These are phyloP conservation scores for Aphanocladium album DNA, from an alignment of 2,329 filamentous ascomycete species.

Conservation along the genomic window DNA sequence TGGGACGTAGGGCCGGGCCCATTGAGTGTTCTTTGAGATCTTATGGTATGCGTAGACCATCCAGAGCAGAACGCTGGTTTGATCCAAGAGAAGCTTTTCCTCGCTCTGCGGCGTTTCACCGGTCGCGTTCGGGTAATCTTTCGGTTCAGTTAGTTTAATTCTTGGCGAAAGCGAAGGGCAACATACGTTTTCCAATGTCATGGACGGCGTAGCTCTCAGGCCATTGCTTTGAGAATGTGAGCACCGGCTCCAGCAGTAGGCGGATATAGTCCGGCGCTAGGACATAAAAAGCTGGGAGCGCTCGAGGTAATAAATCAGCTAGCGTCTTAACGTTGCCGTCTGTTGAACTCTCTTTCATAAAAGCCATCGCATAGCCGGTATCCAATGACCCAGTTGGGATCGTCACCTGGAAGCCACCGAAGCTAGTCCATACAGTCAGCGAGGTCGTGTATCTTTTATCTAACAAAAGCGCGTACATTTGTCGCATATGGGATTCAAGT, in stretches of 20 bases:
- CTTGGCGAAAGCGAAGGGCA: neutral
- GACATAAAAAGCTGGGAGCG: neutral
- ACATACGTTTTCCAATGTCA: neutral
- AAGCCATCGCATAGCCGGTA: neutral
- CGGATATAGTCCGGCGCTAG: neutral
- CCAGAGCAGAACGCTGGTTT: neutral
- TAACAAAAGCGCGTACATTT: neutral
- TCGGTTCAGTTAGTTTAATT: neutral
- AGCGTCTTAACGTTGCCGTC: neutral
- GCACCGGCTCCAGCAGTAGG: neutral
- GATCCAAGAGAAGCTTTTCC: neutral
- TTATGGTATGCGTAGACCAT: neutral
- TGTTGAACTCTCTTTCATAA: neutral
- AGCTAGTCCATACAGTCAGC: neutral
- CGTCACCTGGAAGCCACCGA: neutral
- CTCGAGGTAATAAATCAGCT: neutral
- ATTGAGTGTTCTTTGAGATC: neutral
- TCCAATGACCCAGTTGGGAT: neutral
- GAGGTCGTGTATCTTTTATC: neutral
- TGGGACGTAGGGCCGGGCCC: neutral
- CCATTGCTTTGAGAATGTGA: neutral
- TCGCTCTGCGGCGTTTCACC: neutral
- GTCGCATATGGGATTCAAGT: neutral
- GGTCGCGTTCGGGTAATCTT: neutral
- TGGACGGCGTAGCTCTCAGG: neutral